Base-by-base conservation (phyloP, 495 filamentous ascomycete genomes). In the Podospora pseudocomata region DNA sequence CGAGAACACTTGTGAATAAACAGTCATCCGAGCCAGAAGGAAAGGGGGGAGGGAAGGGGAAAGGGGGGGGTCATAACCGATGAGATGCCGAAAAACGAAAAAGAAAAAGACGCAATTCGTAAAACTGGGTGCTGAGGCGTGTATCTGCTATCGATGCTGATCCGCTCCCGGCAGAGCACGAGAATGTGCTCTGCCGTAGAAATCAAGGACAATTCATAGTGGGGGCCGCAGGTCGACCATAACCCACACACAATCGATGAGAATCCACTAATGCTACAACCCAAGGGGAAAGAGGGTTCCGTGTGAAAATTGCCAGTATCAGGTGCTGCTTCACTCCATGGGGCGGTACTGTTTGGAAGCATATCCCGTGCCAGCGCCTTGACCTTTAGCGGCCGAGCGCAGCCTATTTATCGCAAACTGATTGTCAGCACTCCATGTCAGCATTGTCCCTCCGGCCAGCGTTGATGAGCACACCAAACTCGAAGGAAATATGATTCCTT, bases 361-460 rank as follows among this genome's bases (percentile, higher is more conserved):
- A 83, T 80, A 82, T 74, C 81, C 80, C 63, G 85, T 82, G 82
- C 88, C 86, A 83, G 84, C 83, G 84, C 87, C 89, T 85, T 90
- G 89, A 80, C 88, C 91, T 82, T 92, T 94, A 71, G 91, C 92
- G 86, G 92, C 91, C 85, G 92, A 94, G 86, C 91, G 92, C 83
- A 94, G 91, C 92, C 92, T 96, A 88, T 88, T 67, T 89, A 90
- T 86, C 89, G 90, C 85, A 91, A 87, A 91, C 90, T 92, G 90
- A 77, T 69, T 58, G 91, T 92, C 90, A 92, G 91, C 91, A 88
- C 89, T 85, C 82, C 39, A 83, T 85, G 88, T 88, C 86, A 86
- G 86, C 81, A 84, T 79, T 83, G 80, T 83, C 85, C 88, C 89
- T 89, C 89, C 86, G 84, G 82, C 87, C 81, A 92, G 90, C 88